Base-by-base conservation (phyloP, 2,329 filamentous ascomycete genomes). In the Thelonectria discophora region DNA sequence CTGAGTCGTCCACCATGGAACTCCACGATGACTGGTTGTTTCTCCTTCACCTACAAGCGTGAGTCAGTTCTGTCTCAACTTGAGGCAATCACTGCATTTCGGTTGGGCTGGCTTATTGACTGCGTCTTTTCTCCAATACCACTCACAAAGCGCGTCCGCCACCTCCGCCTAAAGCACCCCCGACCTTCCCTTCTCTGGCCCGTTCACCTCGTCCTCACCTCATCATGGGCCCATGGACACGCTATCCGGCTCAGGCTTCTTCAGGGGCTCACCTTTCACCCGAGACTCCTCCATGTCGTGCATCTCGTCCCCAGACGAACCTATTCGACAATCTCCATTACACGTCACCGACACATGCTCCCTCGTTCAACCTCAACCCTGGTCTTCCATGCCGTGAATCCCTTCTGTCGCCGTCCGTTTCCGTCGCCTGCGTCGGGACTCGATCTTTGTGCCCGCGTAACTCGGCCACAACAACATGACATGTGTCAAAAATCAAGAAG, bases 361-460 rank as follows among this genome's bases (percentile, higher is more conserved):
- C 13, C 12, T 42, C n/a, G 21, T 34, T 20, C 37, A 21, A 27
- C 37, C 43, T 15, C 17, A 13, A n/a, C 30, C 17, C 30, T 12
- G 5, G 20, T 37, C 46, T 43, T 32, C 34, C 51, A 54, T 59
- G 42, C 12, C 48, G 43, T 43, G 56, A 24, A 34, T 54, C 51
- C 17, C 24, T 18, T 9, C 32, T 55, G 43, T 30, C 30, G 21
- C 30, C 40, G 21, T 15, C 56, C 43, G 49, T 47, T 46, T 27
- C 12, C 18, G 15, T 39, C 18, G 34, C 57, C 27, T 51, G 40
- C 34, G 45, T 43, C 45, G 9, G 17, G 40, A 51, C 51, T 60
- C 32, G 46, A 60, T 60, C 52, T 55, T 50, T 55, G 51, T 50
- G 32, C 30, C 32, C 20, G 45, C 11, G 49, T 53, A 17, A 43